Evolutionary conservation across 352 stramenopile genomes (phyloP), one percentile per base, ranked within the genome.

Genomic region (Lagenidium giganteum): DNA sequence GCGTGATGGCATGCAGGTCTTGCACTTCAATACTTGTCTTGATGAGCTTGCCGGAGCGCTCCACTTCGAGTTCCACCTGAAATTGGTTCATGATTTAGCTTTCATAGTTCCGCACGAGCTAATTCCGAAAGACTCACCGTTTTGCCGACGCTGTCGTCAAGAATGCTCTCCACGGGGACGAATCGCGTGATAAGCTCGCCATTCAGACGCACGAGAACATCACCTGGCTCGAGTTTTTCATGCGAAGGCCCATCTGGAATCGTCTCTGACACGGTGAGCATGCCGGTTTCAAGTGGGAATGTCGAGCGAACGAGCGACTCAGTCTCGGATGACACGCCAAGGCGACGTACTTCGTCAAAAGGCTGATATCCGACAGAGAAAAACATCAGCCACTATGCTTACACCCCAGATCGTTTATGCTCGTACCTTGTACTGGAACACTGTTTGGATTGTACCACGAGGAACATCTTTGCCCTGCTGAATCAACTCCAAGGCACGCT

Each of bases 391-490:
- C 28, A 14, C 28, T 9, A 33, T 14, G 9, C 9, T 14, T 9
- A 14, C 9, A 33, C 14, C 14, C 28, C 9, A 33, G 9, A 14
- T 33, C 9, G 14, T 33, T 14, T 33, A 13, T 38, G 32, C n/a
- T n/a, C n/a, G n/a, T n/a, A 61, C 53, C 51, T 91, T 91, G 64
- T 96, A 94, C 48, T 84, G 65, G 45, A 96, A 95, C 26, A 95
- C 70, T 8, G 81, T 81, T 54, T 96, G 88, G 25, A 97, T 79
- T 16, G 86, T 95, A 27, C 88, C 86, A 18, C 88, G 83, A 35
- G 75, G 56, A 4, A 96, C 83, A 2, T 72, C 53, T 34, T 78
- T 69, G 26, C 65, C 70, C 33, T 76, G 57, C 49, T 86, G 72
- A 35, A 96, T 66, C 50, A 90, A 47, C 48, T 93, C 73, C 14